Base-by-base conservation (phyloP, 805 yeast species). In the Ogataea philodendri region DNA sequence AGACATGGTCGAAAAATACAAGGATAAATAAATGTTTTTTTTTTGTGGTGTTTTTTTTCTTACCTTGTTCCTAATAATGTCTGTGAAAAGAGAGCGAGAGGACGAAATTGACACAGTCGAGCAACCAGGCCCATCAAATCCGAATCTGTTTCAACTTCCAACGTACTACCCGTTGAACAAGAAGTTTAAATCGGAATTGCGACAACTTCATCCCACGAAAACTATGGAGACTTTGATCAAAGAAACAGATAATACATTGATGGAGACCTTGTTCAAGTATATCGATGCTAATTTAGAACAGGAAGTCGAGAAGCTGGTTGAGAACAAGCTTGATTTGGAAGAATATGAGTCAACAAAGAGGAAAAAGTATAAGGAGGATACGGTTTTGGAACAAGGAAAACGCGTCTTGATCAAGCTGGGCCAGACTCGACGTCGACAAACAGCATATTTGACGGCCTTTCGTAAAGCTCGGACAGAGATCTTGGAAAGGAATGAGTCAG, bases 111-210 rank as follows among this genome's bases (percentile, higher is more conserved):
- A 10, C 5, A 33, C 7, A 7, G 26, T 17, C 15, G 27, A 26
- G 8, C 15, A n/a, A 5, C 24, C 11, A 9, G 33, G 18, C 15
- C 16, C 26, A 6, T 3, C 27, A 8, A n/a, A 16, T 27, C n/a
- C 9, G 5, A 33, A 26, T 1, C 9, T 22, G 19, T 37, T 49
- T 19, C 37, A 38, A n/a, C 26, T 56, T 9, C 61, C 59, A 3
- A 32, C 45, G 1, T 48, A 52, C 36, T 57, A 45, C 26, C 62
- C 62, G 1, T 28, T 57, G 10, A 22, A 32, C 8, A 34, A 37
- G 20, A 31, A 29, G 15, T 41, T 42, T 19, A 48, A 32, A 22
- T 9, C 22, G 4, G 41, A 39, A 7, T 24, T 56, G 9, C 39
- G 46, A 5, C 35, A 38, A 3, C 11, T 50, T 18, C 38, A 35